Conservation (phyloP, 371 early-diverging fungal genomes). For the Globomyces sp. region DNA sequence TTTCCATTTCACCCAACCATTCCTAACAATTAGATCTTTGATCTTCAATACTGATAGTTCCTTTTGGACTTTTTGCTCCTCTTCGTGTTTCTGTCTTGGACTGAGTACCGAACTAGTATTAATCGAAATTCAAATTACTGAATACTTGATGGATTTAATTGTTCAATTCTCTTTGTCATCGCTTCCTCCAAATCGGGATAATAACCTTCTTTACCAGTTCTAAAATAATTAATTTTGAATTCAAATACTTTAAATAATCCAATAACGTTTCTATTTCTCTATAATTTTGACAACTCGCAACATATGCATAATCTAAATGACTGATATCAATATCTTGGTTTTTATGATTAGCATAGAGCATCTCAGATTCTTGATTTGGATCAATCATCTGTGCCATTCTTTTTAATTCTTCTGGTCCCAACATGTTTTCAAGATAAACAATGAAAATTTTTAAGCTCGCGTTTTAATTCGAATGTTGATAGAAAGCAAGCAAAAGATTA, state of each 20-base stretch:
- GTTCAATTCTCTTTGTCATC: background rate
- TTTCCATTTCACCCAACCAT: background rate
- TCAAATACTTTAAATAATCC: background rate
- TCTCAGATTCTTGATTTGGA: background rate
- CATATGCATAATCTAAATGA: slow-evolving; percentile 8
- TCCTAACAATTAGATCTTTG: background rate
- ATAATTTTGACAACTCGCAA: background rate
- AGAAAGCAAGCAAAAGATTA: too few relatives aligned
- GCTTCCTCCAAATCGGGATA: slow-evolving; percentile 12
- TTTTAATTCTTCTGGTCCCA: slow-evolving; percentile 6
- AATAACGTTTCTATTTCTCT: background rate
- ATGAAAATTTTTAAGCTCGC: too few relatives aligned
- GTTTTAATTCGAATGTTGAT: too few relatives aligned
- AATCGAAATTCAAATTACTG: background rate
- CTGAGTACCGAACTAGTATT: background rate
- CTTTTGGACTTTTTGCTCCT: background rate
- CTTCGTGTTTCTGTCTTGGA: background rate
- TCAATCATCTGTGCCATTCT: slow-evolving; percentile 1
- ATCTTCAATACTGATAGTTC: background rate
- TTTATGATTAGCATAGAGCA: background rate
- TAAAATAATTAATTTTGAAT: background rate
- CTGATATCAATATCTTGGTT: background rate
- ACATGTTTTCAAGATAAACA: background rate
- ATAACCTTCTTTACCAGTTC: slow-evolving; percentile 14
- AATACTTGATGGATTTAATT: background rate